Base-by-base conservation (phyloP, 2,329 filamentous ascomycete species). In the Xylariaceae sp. region DNA sequence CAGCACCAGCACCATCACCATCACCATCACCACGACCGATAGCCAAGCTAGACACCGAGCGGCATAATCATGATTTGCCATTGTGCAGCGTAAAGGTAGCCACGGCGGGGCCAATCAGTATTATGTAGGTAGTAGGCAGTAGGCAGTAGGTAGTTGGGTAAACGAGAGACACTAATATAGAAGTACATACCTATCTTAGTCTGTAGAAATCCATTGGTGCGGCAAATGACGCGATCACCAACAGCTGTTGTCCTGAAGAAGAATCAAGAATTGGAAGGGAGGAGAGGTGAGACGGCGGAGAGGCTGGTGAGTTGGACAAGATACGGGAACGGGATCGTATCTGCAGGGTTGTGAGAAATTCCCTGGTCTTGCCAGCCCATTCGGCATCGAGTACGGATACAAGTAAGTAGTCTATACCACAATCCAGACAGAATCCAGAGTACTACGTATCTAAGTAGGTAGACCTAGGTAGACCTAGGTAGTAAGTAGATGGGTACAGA, bases 311-410 rank as follows among this genome's bases (percentile, higher is more conserved):
- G 58, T 60, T 47, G 58, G 53, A 60, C 55, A 58, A 60, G 58
- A 54, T 56, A 60, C 55, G 55, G 58, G 42, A 55, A 49, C 51
- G 54, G 48, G 31, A 50, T 60, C 52, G 55, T 60, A 60, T 60
- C 55, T 57, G 57, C 57, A 59, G 48, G 48, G 53, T 43, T 35
- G 35, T 37, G 35, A 34, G 5, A 37, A 37, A 11, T 37, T 11
- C 8, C 35, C 35, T 37, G 8, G 35, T 37, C 35, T 11, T 37
- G 8, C 12, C 35, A 37, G 19, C 19, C 35, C 35, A 37, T 7
- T 37, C 3, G 12, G 8, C 8, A 34, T 8, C 3, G 8, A 37
- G 8, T 9, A 6, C 5, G 35, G 35, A 7, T 3, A 11, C 5
- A 11, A n/a, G 12, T 7, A 6, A 3, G 35, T 37, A 1, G 19